A percentile compares a stretch with the other conserved stretches of the same genome.
phyloP scores from a whole-genome alignment of 2,329 filamentous ascomycete genomes.

The Aureobasidium sp. region DNA sequence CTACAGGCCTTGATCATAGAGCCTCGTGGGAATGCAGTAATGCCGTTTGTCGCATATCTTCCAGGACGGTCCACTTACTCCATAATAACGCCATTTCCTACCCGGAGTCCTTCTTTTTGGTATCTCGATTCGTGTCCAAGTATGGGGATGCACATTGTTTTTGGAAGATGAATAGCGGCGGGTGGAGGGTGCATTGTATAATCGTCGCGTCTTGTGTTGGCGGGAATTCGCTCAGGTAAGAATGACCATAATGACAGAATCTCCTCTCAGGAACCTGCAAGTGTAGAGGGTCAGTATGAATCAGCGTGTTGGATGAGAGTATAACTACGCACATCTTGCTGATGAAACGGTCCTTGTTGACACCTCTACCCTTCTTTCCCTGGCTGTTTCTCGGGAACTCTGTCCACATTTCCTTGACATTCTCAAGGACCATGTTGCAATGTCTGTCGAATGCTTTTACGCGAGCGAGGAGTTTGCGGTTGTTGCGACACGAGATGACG shows the following conservation, averaged over 20 bases:
- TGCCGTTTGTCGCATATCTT: slow-evolving; percentile 1
- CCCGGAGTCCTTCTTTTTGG: slow-evolving; percentile 6
- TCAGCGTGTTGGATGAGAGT: background rate
- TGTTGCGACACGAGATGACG: slow-evolving; percentile 97
- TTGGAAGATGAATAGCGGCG: background rate
- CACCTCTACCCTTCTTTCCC: slow-evolving; percentile 88
- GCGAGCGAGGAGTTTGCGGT: slow-evolving; percentile 95
- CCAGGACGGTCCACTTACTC: background rate
- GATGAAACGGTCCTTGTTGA: slow-evolving; percentile 99
- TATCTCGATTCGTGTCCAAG: slow-evolving; percentile 9
- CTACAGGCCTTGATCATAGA: background rate
- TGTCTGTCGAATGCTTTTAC: slow-evolving; percentile 99
- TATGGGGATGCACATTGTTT: background rate
- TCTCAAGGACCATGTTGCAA: slow-evolving; percentile 99
- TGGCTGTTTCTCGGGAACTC: slow-evolving; percentile 86
- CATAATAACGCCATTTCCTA: background rate
- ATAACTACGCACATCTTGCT: slow-evolving; percentile 82
- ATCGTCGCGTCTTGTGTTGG: background rate
- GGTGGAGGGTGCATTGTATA: slow-evolving; percentile 2
- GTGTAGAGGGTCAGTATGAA: background rate
- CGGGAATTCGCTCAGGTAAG: slow-evolving; percentile 66
- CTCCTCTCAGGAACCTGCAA: slow-evolving; percentile 73
- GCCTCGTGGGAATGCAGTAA: background rate
- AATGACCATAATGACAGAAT: slow-evolving; percentile 86
- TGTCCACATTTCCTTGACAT: slow-evolving; percentile 99